Conservation (phyloP, 345 rosid species). For the Erysimum cheiranthoides region DNA sequence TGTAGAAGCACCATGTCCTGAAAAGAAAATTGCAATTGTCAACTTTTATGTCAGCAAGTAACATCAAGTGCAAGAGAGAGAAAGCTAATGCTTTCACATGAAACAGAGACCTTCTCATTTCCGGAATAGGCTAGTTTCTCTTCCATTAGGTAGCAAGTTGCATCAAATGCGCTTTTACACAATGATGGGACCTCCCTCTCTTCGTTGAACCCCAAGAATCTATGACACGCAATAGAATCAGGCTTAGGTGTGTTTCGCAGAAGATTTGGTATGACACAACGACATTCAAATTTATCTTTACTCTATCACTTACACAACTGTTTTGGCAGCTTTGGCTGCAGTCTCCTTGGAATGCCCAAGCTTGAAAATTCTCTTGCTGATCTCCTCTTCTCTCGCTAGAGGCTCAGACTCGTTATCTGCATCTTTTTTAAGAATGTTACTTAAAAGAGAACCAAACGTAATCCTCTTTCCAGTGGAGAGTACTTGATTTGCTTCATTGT, state of each 20-base stretch:
- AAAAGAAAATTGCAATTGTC: constrained; percentile 24
- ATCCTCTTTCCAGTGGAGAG: constrained; percentile 51
- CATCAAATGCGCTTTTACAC: constrained; percentile 67
- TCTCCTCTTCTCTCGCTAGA: constrained; percentile 59
- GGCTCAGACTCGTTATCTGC: constrained; percentile 40
- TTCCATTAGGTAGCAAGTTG: constrained; percentile 80
- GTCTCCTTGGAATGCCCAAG: constrained; percentile 70
- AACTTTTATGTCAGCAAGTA: constrained; percentile 10
- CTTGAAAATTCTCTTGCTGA: constrained; percentile 56
- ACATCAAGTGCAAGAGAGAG: constrained; percentile 15
- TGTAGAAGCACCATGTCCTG: constrained; percentile 98
- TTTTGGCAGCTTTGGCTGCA: constrained; percentile 73
- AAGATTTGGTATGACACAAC: constrained; percentile 15
- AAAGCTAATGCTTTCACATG: constrained; percentile 10
- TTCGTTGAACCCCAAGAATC: constrained; percentile 78
- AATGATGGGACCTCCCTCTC: constrained; percentile 63
- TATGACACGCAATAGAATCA: constrained; percentile 38
- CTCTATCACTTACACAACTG: constrained; percentile 57
- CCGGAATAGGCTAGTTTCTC: constrained; percentile 72
- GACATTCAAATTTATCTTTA: not conserved
- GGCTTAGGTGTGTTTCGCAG: not conserved
- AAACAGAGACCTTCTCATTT: constrained; percentile 70
- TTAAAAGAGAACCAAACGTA: constrained; percentile 62
- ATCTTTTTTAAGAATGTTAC: constrained; percentile 52
- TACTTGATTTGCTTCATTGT: constrained; percentile 54